A percentile compares a stretch with the other conserved stretches of the same genome.
Conservation (phyloP, 2,329 filamentous ascomycete species). For the Dothiorella sarmentorum region DNA sequence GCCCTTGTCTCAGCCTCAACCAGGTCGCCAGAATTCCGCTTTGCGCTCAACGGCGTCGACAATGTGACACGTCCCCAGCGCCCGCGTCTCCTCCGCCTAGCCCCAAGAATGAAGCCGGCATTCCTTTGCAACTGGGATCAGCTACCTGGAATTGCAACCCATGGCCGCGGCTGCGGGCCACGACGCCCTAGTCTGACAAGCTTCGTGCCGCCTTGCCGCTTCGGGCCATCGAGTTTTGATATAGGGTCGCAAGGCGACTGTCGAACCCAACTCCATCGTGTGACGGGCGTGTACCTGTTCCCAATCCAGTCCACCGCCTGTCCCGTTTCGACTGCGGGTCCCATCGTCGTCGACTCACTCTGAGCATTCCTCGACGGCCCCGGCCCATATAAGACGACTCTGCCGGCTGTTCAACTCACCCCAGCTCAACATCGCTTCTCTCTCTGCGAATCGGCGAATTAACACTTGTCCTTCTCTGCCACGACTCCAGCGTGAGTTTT, state of each 20-base stretch:
- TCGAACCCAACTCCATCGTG: constrained; percentile 18
- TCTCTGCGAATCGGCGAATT: constrained; percentile 11
- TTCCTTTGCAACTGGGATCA: constrained; percentile 36
- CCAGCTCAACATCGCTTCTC: not conserved
- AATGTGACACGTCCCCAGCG: constrained; percentile 14
- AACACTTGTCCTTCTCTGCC: not conserved
- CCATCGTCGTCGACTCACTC: constrained; percentile 9
- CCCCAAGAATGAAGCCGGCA: constrained; percentile 15
- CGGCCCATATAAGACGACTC: constrained; percentile 10
- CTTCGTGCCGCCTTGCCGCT: constrained; percentile 30
- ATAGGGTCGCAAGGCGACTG: constrained; percentile 17
- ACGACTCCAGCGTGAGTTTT: constrained; percentile 3
- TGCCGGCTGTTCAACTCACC: constrained; percentile 13
- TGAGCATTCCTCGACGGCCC: constrained; percentile 9
- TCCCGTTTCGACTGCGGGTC: constrained; percentile 29
- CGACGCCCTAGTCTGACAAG: constrained; percentile 39
- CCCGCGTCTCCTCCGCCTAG: not conserved
- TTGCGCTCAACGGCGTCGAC: constrained; percentile 6
- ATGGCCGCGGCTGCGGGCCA: constrained; percentile 43
- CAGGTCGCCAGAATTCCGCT: constrained; percentile 11
- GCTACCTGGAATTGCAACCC: constrained; percentile 39
- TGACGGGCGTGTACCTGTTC: constrained; percentile 29
- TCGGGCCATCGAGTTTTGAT: constrained; percentile 4
- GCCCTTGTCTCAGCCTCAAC: constrained; percentile 13
- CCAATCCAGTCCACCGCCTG: constrained; percentile 31